These are phyloP conservation scores for Sordariomycetes sp. DNA, from an alignment of 2,329 filamentous ascomycete genomes.

Conservation along the genomic window DNA sequence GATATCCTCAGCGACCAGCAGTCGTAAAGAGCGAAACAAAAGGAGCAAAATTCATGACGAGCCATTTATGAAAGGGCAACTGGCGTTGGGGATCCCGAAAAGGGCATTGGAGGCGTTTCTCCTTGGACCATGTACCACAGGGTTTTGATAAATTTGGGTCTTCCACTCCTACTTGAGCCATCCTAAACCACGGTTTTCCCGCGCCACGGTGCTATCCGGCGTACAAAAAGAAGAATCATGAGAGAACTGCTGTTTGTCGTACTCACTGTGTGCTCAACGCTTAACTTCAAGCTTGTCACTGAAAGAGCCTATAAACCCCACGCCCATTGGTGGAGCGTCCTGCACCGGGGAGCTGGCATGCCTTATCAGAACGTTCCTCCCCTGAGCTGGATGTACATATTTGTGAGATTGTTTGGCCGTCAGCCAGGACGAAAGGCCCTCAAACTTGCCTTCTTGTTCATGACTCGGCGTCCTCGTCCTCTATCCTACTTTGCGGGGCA, in stretches of 20 bases:
- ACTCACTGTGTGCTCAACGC: background rate
- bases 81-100: slow-evolving; percentile 31
- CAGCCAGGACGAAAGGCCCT: too few relatives aligned
- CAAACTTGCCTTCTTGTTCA: too few relatives aligned
- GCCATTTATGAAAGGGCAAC: slow-evolving; percentile 3
- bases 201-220: background rate
- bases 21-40: slow-evolving; percentile 30
- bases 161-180: slow-evolving; percentile 1
- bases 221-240: background rate
- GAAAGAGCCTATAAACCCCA: too few relatives aligned
- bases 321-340: too few relatives aligned
- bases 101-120: slow-evolving; percentile 5
- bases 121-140: slow-evolving; percentile 2
- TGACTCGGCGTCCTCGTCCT: too few relatives aligned
- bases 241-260: background rate
- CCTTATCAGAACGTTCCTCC: too few relatives aligned
- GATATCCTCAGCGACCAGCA: slow-evolving; percentile 82
- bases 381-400: too few relatives aligned
- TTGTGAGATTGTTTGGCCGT: too few relatives aligned
- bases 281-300: too few relatives aligned
- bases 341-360: too few relatives aligned
- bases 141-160: slow-evolving; percentile 1
- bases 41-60: background rate
- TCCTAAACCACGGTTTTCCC: slow-evolving; percentile 4
- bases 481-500: too few relatives aligned